Evolutionary conservation across 306 rosid species (phyloP).

Genomic region (Lathyrus sativus): DNA sequence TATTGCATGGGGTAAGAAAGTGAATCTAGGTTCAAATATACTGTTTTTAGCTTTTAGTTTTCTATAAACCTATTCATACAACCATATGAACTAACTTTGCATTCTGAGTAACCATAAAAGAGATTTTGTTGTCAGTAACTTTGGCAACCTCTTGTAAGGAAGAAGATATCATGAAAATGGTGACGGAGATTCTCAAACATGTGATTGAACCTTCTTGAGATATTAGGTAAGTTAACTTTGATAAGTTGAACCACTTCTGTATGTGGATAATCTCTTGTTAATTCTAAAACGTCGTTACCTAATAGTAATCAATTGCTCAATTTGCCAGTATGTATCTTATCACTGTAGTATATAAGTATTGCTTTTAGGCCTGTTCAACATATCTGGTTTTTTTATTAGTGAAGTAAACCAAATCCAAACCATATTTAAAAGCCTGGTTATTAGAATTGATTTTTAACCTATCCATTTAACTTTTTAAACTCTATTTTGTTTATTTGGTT

Average conservation of each 20-base stretch:
- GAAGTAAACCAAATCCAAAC: conserved; percentile 6
- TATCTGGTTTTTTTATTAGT: not conserved
- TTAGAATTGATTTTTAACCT: too few species aligned
- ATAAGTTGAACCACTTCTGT: conserved; percentile 26
- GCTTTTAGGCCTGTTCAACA: not conserved
- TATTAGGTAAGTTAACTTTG: conserved; percentile 33
- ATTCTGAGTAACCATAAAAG: conserved; percentile 36
- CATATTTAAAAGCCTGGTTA: not conserved
- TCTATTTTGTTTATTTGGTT: not conserved
- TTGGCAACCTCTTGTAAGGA: conserved; percentile 64
- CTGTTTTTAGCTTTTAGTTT: conserved; percentile 21
- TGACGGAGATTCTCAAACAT: conserved; percentile 61
- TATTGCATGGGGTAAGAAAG: conserved; percentile 83
- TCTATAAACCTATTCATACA: not conserved
- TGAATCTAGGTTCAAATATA: conserved; percentile 8
- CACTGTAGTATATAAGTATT: not conserved
- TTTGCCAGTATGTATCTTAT: not conserved
- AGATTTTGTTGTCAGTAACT: conserved; percentile 54
- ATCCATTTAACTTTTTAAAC: not conserved
- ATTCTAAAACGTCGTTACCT: not conserved
- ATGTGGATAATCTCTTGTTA: conserved; percentile 12
- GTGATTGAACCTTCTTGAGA: conserved; percentile 57
- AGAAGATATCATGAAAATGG: conserved; percentile 56
- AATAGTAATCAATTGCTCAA: not conserved
- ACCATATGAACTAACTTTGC: conserved; percentile 8